Evolutionary conservation across 2,329 filamentous ascomycete species (phyloP).

Genomic region (Colletotrichum camelliae): DNA sequence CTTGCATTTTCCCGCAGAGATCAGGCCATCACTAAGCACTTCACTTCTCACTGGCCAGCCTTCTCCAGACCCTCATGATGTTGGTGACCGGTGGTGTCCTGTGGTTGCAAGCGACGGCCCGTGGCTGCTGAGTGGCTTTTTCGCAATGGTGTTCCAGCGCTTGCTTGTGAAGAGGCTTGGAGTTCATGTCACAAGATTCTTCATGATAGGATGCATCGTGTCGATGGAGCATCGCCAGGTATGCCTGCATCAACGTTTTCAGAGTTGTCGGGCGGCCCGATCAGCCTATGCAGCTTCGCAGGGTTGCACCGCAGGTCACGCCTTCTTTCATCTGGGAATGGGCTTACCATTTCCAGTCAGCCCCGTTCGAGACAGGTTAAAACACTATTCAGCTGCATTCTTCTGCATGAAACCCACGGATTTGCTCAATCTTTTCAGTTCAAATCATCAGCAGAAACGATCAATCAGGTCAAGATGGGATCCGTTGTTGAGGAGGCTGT

Average conservation of each 20-base stretch:
- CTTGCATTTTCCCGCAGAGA: neutral
- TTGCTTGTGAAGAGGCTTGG: neutral
- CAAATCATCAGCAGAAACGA: neutral
- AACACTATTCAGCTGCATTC: neutral
- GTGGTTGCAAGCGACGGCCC: neutral
- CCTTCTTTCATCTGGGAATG: neutral
- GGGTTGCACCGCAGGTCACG: neutral
- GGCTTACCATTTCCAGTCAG: neutral
- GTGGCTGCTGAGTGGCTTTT: neutral
- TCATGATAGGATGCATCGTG: neutral
- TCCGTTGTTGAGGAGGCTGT: neutral
- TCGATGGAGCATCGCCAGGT: neutral
- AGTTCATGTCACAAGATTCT: rapidly evolving
- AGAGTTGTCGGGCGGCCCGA: neutral
- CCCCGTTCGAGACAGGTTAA: neutral
- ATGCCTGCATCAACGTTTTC: neutral
- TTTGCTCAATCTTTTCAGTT: neutral
- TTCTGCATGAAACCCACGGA: neutral
- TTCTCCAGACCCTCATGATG: neutral
- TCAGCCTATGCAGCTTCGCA: neutral
- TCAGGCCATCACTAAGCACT: neutral
- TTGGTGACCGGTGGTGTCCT: neutral
- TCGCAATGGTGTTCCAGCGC: neutral
- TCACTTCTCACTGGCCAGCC: neutral
- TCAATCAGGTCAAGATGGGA: neutral